A percentile compares a stretch with the other conserved stretches of the same genome.
Evolutionary conservation across 352 stramenopile species (phyloP).

Genomic region (Phytophthora sp.): DNA sequence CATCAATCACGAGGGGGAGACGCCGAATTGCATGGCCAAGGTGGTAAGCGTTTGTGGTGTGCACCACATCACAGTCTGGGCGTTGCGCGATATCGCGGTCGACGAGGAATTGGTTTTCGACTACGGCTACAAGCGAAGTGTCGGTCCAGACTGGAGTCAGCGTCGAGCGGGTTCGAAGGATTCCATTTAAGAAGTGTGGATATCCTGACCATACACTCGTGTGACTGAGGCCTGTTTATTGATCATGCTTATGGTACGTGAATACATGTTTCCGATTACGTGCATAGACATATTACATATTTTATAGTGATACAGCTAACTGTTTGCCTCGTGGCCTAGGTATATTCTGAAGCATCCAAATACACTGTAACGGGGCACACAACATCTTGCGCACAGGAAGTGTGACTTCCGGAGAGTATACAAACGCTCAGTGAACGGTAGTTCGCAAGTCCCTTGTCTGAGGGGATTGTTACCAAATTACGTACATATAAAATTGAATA

Average conservation of each 20-base stretch:
- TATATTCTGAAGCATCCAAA: no score
- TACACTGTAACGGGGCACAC: no score
- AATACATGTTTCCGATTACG: not conserved
- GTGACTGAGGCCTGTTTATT: not conserved
- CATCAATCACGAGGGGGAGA: slow-evolving; percentile 71
- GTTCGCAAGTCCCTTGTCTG: no score
- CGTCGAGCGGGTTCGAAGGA: slow-evolving; percentile 7
- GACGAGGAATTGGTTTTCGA: slow-evolving; percentile 75
- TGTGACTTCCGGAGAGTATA: no score
- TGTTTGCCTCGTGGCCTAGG: no score
- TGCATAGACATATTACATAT: no score
- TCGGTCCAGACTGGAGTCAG: slow-evolving; percentile 65
- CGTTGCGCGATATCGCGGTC: slow-evolving; percentile 72
- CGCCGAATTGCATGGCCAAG: slow-evolving; percentile 78
- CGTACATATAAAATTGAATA: no score
- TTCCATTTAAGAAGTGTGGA: slow-evolving; percentile 19
- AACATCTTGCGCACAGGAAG: no score
- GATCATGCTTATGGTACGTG: slow-evolving; percentile 12
- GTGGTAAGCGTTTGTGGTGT: slow-evolving; percentile 87
- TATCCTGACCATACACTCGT: not conserved
- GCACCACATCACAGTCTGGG: slow-evolving; percentile 91
- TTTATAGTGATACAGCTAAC: no score
- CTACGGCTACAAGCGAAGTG: slow-evolving; percentile 65
- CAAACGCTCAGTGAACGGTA: no score
- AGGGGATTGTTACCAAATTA: no score